Conservation (phyloP, 805 yeast genomes). For the Sugiyamaella smithiae region DNA sequence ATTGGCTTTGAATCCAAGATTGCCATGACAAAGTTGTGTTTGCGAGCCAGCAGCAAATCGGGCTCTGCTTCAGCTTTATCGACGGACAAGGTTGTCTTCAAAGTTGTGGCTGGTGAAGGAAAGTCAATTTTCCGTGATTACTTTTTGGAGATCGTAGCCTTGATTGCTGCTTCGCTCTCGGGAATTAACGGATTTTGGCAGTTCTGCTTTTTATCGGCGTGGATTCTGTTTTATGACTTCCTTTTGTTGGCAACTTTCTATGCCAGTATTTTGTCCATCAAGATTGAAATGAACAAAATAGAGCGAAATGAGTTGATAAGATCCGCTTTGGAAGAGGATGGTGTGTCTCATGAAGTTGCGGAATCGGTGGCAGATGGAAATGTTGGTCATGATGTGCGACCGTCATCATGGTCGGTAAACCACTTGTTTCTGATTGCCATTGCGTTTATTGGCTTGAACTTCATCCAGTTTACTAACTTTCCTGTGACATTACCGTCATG, state of each 20-base stretch:
- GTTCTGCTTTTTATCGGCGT: conserved; percentile 72
- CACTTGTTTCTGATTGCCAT: conserved; percentile 31
- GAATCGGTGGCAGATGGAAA: conserved; percentile 53
- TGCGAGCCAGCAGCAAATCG: conserved; percentile 20
- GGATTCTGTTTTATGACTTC: conserved; percentile 68
- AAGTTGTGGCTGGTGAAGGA: conserved; percentile 38
- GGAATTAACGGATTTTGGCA: conserved; percentile 69
- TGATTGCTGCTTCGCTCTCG: conserved; percentile 54
- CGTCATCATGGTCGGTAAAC: conserved; percentile 20
- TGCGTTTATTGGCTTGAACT: conserved; percentile 36
- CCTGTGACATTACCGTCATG: conserved; percentile 13
- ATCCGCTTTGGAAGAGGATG: conserved; percentile 88
- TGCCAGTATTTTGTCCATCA: conserved; percentile 78
- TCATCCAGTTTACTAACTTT: conserved; percentile 35
- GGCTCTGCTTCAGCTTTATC: conserved; percentile 22
- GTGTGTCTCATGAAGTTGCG: conserved; percentile 72
- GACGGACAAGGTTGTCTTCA: conserved; percentile 41
- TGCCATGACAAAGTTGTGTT: conserved; percentile 51
- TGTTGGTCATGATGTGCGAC: background rate
- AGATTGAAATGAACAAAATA: conserved; percentile 83
- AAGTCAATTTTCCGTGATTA: conserved; percentile 70
- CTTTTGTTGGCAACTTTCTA: conserved; percentile 75
- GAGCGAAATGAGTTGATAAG: conserved; percentile 76
- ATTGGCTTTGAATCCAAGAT: conserved; percentile 90
- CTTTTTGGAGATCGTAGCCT: conserved; percentile 64